Conservation (phyloP, 148 eudicot species). For the Silene conica region DNA sequence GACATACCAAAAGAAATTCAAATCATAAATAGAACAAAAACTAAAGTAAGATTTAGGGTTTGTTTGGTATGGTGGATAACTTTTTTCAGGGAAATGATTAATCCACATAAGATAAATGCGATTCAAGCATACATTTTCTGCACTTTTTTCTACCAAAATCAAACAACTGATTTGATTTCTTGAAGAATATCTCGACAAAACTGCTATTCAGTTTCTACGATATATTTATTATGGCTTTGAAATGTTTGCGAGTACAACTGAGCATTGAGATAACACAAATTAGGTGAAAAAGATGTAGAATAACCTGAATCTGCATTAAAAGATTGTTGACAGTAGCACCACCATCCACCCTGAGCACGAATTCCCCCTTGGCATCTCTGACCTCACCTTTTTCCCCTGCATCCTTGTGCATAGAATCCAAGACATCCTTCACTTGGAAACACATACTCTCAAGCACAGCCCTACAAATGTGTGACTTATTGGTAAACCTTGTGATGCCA, state of each 20-base stretch:
- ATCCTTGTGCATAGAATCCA: conserved; percentile 97
- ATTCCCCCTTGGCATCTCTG: conserved; percentile 68
- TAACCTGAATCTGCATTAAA: conserved; percentile 91
- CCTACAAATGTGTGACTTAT: conserved; percentile 80
- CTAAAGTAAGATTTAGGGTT: not conserved
- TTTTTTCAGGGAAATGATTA: no score
- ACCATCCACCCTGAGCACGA: conserved; percentile 93
- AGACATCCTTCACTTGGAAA: conserved; percentile 91
- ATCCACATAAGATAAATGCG: no score
- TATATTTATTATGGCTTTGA: not conserved
- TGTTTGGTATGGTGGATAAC: not conserved
- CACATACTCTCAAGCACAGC: conserved; percentile 99
- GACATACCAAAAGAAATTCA: not conserved
- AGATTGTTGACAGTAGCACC: conserved; percentile 92
- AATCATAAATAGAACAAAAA: not conserved
- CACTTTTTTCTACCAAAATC: no score
- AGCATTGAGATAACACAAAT: not conserved
- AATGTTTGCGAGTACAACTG: conserved; percentile 1
- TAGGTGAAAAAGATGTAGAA: not conserved
- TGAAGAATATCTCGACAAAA: no score
- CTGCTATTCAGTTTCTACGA: not conserved
- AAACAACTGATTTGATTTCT: no score
- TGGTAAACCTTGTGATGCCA: conserved; percentile 91
- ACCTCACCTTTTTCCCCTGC: conserved; percentile 60
- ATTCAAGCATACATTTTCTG: no score